Percentiles rank a stretch among this genome's conserved stretches.
Evolutionary conservation across 169 alveolate genomes (phyloP).

Genomic region (Plasmodium sp.): DNA sequence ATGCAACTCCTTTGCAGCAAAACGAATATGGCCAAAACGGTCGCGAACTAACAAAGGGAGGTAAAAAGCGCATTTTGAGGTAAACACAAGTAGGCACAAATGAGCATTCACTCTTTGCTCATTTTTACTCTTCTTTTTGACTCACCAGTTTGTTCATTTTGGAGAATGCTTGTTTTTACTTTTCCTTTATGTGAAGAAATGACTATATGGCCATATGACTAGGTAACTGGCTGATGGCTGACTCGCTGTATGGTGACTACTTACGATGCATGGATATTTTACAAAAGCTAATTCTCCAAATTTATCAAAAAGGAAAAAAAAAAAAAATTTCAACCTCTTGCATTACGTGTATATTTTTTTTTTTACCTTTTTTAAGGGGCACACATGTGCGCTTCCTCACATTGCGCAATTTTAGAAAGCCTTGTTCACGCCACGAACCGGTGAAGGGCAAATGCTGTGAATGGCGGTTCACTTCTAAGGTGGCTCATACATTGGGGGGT

Average conservation of each 20-base stretch:
- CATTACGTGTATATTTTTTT: not conserved
- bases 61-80: not conserved
- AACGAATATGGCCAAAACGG: not conserved
- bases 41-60: constrained; percentile 1
- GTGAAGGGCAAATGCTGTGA: not conserved
- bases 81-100: not conserved
- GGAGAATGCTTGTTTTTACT: not conserved
- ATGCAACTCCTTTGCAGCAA: constrained; percentile 1
- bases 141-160: constrained; percentile 57
- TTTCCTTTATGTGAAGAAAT: not conserved
- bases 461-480: not conserved
- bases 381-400: not conserved
- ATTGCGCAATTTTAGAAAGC: not conserved
- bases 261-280: not conserved
- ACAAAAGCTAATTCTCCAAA: not conserved
- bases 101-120: not conserved
- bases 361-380: not conserved
- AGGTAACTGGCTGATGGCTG: not conserved
- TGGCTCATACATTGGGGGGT: not conserved
- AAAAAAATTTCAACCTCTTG: not conserved
- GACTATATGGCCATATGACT: not conserved
- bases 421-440: not conserved
- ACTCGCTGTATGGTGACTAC: not conserved
- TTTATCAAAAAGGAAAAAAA: not conserved
- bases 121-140: not conserved